Base-by-base conservation (phyloP, 2,329 filamentous ascomycete species). In the Claviceps spartinae region DNA sequence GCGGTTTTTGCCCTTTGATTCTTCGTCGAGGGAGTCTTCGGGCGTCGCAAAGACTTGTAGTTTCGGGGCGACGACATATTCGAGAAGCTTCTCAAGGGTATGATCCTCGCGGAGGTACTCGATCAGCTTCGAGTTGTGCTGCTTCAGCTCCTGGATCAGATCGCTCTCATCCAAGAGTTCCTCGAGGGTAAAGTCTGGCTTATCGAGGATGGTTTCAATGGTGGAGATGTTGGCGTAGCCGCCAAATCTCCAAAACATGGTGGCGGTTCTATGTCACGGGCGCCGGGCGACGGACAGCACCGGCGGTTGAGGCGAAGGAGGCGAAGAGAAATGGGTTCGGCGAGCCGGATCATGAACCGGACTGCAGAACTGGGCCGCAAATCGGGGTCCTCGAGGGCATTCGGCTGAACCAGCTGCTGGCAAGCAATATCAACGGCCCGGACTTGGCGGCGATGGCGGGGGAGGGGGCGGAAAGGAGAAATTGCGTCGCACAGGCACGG, bases 171-270 rank as follows among this genome's bases (percentile, higher is more conserved):
- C 90, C 57, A 98, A 82, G 54, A 98, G 77, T 67, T 97, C 91
- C 71, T 98, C 93, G 59, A 97, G 84, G 50, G 87, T 89, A 66
- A 96, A 90, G 71, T 95, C 87, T 61, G 94, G 83, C 71, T 95
- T 95, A 67, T 98, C 93, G 67, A 98, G 88, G 64, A 98, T 87
- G 61, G 85, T 89, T 71, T 97, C 93, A 70, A 98, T 88, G 65
- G 90, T 86, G 63, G 91, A 96, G 72, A 95, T 86, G 78, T 88
- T 95, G 77, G 90, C 88, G 78, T 97, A 97, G 66, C 89, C 89
- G 78, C 93, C 91, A 78, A 97, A 98, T 73, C 91, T 86, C 93
- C 93, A 98, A 73, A 98, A 98, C 93, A 98, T 98, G 75, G 70
- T 91, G 83, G 65, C 67, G 62, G 62, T 52, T 56, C 59, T 61